phyloP scores from a whole-genome alignment of 257 asterid genomes.

The Gardenia jasminoides region DNA sequence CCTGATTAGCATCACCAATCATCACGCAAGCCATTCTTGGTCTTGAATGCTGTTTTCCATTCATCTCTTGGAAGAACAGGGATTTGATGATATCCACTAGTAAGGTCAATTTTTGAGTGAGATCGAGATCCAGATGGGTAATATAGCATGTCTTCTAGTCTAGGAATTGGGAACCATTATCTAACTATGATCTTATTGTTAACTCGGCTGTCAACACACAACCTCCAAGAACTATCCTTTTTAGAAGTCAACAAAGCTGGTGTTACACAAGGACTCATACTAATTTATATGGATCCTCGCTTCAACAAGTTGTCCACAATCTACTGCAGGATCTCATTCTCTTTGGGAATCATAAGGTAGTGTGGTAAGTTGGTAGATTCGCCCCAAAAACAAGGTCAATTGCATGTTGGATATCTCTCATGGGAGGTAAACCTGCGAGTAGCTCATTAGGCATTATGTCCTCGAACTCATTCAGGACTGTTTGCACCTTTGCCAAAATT shows the following conservation, averaged over 20 bases:
- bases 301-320: not conserved
- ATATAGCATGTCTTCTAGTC: not conserved
- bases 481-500: too few species aligned
- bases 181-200: not conserved
- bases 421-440: not conserved
- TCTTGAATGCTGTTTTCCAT: conserved; percentile 17
- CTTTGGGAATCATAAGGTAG: not conserved
- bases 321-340: not conserved
- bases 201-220: not conserved
- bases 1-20: conserved; percentile 14
- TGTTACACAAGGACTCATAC: not conserved
- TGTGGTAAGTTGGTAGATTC: not conserved
- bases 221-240: not conserved
- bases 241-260: not conserved
- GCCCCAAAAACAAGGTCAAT: not conserved
- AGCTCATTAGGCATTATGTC: not conserved
- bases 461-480: not conserved
- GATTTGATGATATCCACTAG: not conserved
- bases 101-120: not conserved
- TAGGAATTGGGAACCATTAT: not conserved
- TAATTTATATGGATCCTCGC: not conserved
- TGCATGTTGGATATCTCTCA: not conserved
- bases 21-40: conserved; percentile 9
- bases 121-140: too few species aligned
- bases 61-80: conserved; percentile 7